phyloP scores from a whole-genome alignment of 2,329 filamentous ascomycete species.

The Trichothecium sympodiale region DNA sequence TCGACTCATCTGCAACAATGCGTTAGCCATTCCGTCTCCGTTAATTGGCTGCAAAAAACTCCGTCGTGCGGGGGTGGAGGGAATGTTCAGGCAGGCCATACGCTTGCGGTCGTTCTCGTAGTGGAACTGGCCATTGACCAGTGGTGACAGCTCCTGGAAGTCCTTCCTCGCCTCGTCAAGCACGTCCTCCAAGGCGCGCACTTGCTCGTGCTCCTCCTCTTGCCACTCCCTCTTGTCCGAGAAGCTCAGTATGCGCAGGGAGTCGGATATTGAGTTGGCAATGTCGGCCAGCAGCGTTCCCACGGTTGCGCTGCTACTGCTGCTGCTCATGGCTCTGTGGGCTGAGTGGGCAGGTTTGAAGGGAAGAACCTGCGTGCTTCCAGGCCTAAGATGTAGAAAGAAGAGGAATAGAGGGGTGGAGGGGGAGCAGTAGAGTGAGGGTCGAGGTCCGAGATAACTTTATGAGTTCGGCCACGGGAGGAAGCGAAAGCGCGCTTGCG shows the following conservation, averaged over 20 bases:
- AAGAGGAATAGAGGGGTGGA: background rate
- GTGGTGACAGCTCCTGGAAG: constrained; percentile 44
- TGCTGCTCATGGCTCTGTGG: constrained; percentile 9
- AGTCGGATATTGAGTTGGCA: constrained; percentile 41
- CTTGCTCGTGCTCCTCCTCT: constrained; percentile 47
- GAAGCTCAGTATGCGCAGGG: constrained; percentile 41
- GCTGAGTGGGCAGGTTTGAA: too few species aligned
- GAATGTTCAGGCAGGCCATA: constrained; percentile 14
- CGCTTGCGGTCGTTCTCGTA: constrained; percentile 46
- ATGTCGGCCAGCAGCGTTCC: constrained; percentile 47
- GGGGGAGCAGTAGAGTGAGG: too few species aligned
- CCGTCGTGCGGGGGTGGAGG: too few species aligned
- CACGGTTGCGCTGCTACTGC: constrained; percentile 38
- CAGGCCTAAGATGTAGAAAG: background rate
- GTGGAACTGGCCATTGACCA: constrained; percentile 45
- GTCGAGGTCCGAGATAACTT: too few species aligned
- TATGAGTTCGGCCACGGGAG: too few species aligned
- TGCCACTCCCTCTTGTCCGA: constrained; percentile 50
- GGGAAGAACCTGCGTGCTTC: background rate
- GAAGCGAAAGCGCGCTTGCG: too few species aligned
- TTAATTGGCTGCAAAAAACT: too few species aligned
- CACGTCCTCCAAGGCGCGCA: constrained; percentile 40
- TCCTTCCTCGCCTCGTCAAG: constrained; percentile 49
- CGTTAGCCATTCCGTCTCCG: background rate
- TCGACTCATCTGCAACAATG: constrained; percentile 33